Base-by-base conservation (phyloP, 192 early-diverging fungal genomes). In the Phlyctochytrium bullatum region DNA sequence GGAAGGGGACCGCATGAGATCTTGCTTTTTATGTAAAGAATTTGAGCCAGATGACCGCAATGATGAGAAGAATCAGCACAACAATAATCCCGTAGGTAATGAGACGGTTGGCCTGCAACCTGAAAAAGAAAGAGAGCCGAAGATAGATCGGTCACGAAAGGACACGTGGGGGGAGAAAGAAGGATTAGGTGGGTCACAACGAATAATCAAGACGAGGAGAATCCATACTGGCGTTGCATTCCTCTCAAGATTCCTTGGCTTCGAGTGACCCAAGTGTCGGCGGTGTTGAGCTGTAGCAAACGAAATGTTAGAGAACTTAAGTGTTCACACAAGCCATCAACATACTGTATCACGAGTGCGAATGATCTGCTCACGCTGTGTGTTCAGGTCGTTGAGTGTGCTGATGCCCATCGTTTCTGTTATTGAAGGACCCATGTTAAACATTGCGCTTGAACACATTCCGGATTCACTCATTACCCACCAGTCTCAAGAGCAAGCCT, bases 351-450 rank as follows among this genome's bases (percentile, higher is more conserved):
- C 89, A 65, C 91, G 79, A 23, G 94, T 92, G 53, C 88, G 77
- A 25, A 90, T 69, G 68, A 98, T 93, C 62, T 95, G 93, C 74
- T 98, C 92, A 31, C 97, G 73, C 73, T 98, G 97, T 29, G 88
- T 80, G 60, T 91, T 83, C 67, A 97, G 71, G 64, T 89, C 88
- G 14, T 87, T 84, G 57, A 98, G 77, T 24, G 95, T 95, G 33
- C 82, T 85, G 32, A 91, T 90, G 2, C 94, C 96, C 30, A 94
- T 79, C 6, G 80, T 67, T 78, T 98, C 96, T 73, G 40, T 16
- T 24, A 68, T 10, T 14, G 4, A 25, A 25, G 54, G 12, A 20
- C 20, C 10, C 12, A 14, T 20, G 10, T 27, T 24, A 57, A 10
- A 14, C 12, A 28, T 25, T 57, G 20, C 10, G 25, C 54, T 28